phyloP scores from a whole-genome alignment of 2,329 filamentous ascomycete species.

The Diaporthe ilicicola region DNA sequence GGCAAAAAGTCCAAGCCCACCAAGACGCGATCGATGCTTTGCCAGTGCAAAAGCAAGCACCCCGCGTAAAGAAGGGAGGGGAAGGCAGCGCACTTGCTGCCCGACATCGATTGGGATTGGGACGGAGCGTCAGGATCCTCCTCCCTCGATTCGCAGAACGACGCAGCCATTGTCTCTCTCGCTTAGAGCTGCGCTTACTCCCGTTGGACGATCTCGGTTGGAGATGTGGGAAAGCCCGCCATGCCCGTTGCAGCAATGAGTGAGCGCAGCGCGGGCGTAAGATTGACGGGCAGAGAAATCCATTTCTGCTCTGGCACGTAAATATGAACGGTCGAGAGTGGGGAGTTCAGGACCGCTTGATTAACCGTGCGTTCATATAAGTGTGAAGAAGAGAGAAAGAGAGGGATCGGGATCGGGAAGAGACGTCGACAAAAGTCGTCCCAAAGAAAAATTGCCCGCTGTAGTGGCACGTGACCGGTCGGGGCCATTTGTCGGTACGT shows the following conservation, averaged over 20 bases:
- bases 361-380: conserved; percentile 64
- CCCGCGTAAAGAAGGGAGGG: background rate
- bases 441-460: background rate
- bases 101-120: conserved; percentile 11
- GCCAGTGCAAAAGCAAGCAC: background rate
- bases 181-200: background rate
- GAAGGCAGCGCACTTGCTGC: background rate
- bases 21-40: background rate
- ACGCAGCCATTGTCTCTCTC: background rate
- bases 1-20: background rate
- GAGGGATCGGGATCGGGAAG: conserved; percentile 6
- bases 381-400: conserved; percentile 48
- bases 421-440: conserved; percentile 16
- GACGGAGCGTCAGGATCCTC: background rate
- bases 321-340: conserved; percentile 68
- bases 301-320: conserved; percentile 62
- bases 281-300: conserved; percentile 33
- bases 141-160: background rate
- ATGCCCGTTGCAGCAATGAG: conserved; percentile 26
- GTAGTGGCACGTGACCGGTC: conserved; percentile 14
- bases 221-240: conserved; percentile 30
- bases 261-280: conserved; percentile 15
- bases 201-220: conserved; percentile 7
- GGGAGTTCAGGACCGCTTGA: conserved; percentile 63
- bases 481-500: background rate